Conservation (phyloP, 352 stramenopile genomes). For the Globisporangium rhizosaccharum region DNA sequence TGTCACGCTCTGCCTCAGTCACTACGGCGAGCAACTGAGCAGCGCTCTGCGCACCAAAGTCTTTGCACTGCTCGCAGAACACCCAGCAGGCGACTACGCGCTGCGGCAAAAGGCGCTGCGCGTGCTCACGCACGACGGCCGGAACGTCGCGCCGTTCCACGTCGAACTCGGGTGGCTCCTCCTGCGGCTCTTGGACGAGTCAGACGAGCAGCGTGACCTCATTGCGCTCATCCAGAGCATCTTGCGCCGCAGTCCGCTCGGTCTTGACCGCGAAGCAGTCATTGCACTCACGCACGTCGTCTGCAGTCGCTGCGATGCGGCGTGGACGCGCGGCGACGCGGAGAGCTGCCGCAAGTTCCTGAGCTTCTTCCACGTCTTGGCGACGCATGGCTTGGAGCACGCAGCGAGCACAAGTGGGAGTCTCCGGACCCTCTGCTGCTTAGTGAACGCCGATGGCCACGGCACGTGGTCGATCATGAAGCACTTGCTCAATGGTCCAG, state of each 20-base stretch:
- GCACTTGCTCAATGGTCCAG: conserved; percentile 52
- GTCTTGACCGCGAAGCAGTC: conserved; percentile 57
- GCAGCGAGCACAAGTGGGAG: conserved; percentile 55
- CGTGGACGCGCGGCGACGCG: conserved; percentile 65
- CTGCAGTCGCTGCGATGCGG: conserved; percentile 57
- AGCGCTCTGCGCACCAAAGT: conserved; percentile 38
- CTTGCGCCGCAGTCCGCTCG: conserved; percentile 45
- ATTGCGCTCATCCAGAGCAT: conserved; percentile 72
- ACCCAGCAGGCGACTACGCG: conserved; percentile 34
- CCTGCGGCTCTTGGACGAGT: conserved; percentile 69
- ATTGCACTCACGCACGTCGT: conserved; percentile 69
- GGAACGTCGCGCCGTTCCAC: conserved; percentile 58
- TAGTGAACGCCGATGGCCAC: conserved; percentile 81
- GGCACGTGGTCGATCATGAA: conserved; percentile 84
- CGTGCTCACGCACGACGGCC: conserved; percentile 56
- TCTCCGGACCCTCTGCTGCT: conserved; percentile 71
- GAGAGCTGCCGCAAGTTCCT: conserved; percentile 70
- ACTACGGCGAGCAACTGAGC: conserved; percentile 51
- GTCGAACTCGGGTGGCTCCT: conserved; percentile 72
- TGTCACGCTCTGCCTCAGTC: conserved; percentile 53
- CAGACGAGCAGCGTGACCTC: conserved; percentile 74
- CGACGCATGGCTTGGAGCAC: conserved; percentile 49
- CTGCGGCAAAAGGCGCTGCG: conserved; percentile 62
- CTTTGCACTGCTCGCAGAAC: conserved; percentile 45
- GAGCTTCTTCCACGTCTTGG: conserved; percentile 72